A percentile compares a stretch with the other conserved stretches of the same genome.
Conservation (phyloP, 805 yeast species). For the Tetrapisispora namnaoensis region DNA sequence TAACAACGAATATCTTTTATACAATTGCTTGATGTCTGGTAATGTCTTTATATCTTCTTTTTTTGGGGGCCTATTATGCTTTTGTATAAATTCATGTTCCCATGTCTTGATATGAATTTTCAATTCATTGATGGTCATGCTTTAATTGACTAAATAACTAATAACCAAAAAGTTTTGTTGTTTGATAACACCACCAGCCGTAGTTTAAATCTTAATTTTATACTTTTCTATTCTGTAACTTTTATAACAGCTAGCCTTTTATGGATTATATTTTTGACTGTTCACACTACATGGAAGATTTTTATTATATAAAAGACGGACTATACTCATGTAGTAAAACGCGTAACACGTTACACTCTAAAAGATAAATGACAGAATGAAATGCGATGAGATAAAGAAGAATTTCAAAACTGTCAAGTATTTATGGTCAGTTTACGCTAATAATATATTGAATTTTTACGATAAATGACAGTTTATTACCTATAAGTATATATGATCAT, state of each 20-base stretch:
- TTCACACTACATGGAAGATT: background rate
- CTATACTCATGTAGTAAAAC: background rate
- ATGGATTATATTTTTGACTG: background rate
- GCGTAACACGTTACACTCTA: background rate
- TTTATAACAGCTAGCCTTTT: background rate
- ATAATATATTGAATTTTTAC: too few relatives aligned
- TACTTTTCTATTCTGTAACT: background rate
- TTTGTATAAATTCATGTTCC: conserved; percentile 39
- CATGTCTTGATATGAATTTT: conserved; percentile 33
- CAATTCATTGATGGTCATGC: background rate
- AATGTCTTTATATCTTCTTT: conserved; percentile 38
- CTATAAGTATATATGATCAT: too few relatives aligned
- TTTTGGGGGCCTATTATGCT: conserved; percentile 37
- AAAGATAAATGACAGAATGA: background rate
- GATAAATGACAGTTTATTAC: too few relatives aligned
- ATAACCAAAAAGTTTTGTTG: too few relatives aligned
- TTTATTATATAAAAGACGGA: background rate
- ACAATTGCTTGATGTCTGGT: conserved; percentile 28
- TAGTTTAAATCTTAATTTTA: too few relatives aligned
- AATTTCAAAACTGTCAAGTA: too few relatives aligned
- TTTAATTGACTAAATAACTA: too few relatives aligned
- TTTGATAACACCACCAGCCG: too few relatives aligned
- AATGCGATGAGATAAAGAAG: background rate
- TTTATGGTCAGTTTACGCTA: too few relatives aligned
- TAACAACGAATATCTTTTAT: conserved; percentile 28